phyloP scores from a whole-genome alignment of 2,329 filamentous ascomycete species.

The Dactylellina haptotyla region DNA sequence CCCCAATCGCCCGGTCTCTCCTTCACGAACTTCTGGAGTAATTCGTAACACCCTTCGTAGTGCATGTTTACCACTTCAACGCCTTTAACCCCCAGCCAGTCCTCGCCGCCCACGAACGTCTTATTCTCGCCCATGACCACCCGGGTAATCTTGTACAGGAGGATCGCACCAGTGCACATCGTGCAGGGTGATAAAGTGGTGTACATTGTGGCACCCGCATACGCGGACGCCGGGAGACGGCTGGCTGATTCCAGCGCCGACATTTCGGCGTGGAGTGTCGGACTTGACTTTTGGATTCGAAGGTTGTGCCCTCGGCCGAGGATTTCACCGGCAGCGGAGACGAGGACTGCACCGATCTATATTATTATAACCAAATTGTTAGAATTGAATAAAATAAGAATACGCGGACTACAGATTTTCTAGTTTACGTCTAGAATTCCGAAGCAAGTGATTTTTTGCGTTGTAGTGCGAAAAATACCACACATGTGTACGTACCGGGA shows the following conservation, averaged over 20 bases:
- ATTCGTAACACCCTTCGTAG: conserved; percentile 71
- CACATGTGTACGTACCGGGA: conserved; percentile 62
- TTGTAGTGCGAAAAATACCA: conserved; percentile 18
- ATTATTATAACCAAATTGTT: neutral
- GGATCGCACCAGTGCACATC: conserved; percentile 82
- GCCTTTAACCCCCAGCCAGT: conserved; percentile 73
- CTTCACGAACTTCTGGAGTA: conserved; percentile 78
- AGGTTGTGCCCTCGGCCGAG: conserved; percentile 79
- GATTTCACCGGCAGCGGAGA: conserved; percentile 75
- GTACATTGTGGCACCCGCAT: conserved; percentile 81
- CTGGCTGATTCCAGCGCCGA: conserved; percentile 79
- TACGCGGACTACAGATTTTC: too few species aligned
- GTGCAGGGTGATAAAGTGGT: conserved; percentile 82
- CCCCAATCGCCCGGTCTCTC: conserved; percentile 78
- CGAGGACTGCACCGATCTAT: conserved; percentile 69
- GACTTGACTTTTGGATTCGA: conserved; percentile 76
- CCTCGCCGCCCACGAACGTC: conserved; percentile 78
- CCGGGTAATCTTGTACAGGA: conserved; percentile 77
- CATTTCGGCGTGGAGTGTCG: conserved; percentile 79
- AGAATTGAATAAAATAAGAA: neutral
- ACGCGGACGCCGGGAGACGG: conserved; percentile 74
- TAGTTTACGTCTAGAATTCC: neutral
- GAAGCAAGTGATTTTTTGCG: neutral
- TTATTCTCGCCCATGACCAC: conserved; percentile 82
- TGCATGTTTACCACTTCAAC: conserved; percentile 78